Conservation (phyloP, 768 basidiomycete genomes). For the Trametes cinnabarina region DNA sequence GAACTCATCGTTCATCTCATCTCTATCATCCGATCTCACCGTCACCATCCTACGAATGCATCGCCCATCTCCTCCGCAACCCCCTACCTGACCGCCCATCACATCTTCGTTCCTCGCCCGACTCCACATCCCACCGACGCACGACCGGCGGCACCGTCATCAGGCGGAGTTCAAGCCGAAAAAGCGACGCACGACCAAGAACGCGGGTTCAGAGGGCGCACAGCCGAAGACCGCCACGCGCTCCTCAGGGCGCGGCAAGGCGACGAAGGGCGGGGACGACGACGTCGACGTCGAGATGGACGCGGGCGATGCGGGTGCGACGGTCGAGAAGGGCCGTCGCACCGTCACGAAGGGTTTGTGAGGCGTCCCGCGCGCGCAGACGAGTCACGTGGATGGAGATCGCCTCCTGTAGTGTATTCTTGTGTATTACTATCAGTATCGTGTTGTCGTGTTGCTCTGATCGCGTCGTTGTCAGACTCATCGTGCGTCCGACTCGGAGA, state of each 20-base stretch:
- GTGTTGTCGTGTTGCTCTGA: too few relatives aligned
- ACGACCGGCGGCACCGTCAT: not conserved
- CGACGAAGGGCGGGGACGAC: not conserved
- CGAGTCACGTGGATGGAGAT: not conserved
- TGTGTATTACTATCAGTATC: not conserved
- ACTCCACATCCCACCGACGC: not conserved
- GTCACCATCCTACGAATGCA: too few relatives aligned
- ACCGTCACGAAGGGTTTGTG: not conserved
- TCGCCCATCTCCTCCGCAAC: too few relatives aligned
- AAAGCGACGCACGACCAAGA: conserved; percentile 13
- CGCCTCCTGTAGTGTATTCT: not conserved
- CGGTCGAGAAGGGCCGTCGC: not conserved
- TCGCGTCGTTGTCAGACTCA: too few relatives aligned
- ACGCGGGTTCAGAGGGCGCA: not conserved
- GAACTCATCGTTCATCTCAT: too few relatives aligned
- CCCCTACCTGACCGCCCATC: too few relatives aligned
- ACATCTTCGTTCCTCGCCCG: too few relatives aligned
- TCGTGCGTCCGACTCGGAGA: too few relatives aligned
- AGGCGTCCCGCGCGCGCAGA: not conserved
- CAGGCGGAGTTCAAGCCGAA: conserved; percentile 25
- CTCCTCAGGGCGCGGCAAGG: not conserved
- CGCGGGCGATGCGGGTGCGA: not conserved
- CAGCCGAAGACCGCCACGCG: conserved; percentile 1
- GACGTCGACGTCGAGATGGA: not conserved
- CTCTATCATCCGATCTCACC: too few relatives aligned